Evolutionary conservation across 139 green algal genomes (phyloP).

Genomic region (Marvania coccoides): DNA sequence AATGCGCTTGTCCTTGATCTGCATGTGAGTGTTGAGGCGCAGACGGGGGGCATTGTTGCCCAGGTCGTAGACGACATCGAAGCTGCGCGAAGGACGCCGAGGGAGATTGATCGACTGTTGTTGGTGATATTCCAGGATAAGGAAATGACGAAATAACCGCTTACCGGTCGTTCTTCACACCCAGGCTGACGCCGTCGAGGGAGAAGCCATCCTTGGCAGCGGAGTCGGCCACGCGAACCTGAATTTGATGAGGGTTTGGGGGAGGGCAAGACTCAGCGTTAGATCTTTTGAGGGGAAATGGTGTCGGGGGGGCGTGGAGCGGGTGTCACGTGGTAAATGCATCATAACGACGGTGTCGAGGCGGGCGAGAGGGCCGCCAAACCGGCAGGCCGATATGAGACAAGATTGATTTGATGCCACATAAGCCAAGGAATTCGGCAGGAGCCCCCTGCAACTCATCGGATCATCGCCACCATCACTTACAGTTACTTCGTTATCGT

Average conservation of each 20-base stretch:
- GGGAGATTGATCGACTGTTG: too few relatives aligned
- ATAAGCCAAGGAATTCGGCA: neutral
- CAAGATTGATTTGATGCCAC: neutral
- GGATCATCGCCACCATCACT: neutral
- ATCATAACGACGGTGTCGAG: neutral
- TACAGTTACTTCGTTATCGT: constrained; percentile 13
- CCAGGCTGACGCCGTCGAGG: neutral
- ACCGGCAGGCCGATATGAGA: neutral
- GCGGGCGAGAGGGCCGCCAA: neutral
- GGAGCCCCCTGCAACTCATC: neutral
- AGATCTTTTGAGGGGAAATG: neutral
- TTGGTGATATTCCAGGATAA: too few relatives aligned
- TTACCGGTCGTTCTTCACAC: constrained; percentile 1
- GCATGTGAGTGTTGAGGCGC: neutral
- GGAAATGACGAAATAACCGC: too few relatives aligned
- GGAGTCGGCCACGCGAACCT: constrained; percentile 12
- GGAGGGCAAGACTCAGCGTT: neutral
- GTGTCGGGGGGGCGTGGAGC: neutral
- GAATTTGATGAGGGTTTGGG: neutral
- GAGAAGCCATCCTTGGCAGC: constrained; percentile 4
- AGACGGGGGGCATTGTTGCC: constrained; percentile 1
- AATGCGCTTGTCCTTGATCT: neutral
- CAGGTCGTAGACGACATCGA: constrained; percentile 7
- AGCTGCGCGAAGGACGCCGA: too few relatives aligned
- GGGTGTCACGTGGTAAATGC: neutral